phyloP scores from a whole-genome alignment of 345 rosid species.

The Erysimum cheiranthoides region DNA sequence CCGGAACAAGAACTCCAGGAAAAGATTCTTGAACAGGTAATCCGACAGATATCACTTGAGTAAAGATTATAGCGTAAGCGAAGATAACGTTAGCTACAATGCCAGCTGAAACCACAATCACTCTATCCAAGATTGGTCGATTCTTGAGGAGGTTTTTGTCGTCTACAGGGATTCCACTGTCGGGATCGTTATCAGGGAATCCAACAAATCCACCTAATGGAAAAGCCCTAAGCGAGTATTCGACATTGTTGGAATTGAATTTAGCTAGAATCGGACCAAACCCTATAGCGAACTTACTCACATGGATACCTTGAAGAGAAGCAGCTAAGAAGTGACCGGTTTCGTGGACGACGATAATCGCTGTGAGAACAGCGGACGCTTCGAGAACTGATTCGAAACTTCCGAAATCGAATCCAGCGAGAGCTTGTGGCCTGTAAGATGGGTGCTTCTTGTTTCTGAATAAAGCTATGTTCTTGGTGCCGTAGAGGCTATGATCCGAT shows the following conservation, averaged over 20 bases:
- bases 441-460: conserved; percentile 38
- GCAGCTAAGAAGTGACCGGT: conserved; percentile 95
- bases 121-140: conserved; percentile 83
- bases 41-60: conserved; percentile 83
- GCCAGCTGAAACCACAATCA: conserved; percentile 88
- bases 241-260: conserved; percentile 83
- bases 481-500: conserved; percentile 19
- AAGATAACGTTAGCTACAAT: conserved; percentile 84
- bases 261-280: conserved; percentile 95
- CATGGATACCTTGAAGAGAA: conserved; percentile 86
- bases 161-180: conserved; percentile 77
- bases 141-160: conserved; percentile 85
- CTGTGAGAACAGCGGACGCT: conserved; percentile 85
- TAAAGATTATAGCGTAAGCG: conserved; percentile 78
- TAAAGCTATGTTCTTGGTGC: conserved; percentile 39
- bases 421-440: conserved; percentile 57
- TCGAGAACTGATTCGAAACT: conserved; percentile 77
- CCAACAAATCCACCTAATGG: conserved; percentile 97
- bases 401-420: conserved; percentile 70
- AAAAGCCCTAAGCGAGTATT: conserved; percentile 88
- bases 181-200: conserved; percentile 95
- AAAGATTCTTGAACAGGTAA: conserved; percentile 91
- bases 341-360: conserved; percentile 90
- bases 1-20: conserved; percentile 91
- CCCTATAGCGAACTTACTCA: conserved; percentile 92